A percentile compares a stretch with the other conserved stretches of the same genome.
Conservation (phyloP, 495 filamentous ascomycete genomes). For the Penicillium daleae region DNA sequence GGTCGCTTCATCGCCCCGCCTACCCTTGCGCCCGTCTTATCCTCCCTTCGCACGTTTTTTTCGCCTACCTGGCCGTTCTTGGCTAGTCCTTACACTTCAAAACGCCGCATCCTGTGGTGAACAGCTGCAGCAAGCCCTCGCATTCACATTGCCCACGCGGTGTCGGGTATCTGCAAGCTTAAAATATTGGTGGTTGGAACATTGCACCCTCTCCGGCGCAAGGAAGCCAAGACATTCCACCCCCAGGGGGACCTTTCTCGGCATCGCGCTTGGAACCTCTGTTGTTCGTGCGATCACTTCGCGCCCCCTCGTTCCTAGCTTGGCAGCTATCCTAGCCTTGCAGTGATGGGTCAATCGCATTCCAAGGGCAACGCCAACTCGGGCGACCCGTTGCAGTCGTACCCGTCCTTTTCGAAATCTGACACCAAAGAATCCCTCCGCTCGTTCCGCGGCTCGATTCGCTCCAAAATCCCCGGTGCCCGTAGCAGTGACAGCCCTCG, state of each 20-base stretch:
- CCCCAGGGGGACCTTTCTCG: constrained; percentile 31
- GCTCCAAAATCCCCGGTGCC: constrained; percentile 74
- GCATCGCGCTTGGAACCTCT: constrained; percentile 31
- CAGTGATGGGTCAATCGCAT: constrained; percentile 86
- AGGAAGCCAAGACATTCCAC: constrained; percentile 47
- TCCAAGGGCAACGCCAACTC: constrained; percentile 73
- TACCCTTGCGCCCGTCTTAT: background rate
- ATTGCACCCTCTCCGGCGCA: constrained; percentile 18
- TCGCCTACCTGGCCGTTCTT: background rate
- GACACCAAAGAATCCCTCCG: constrained; percentile 94
- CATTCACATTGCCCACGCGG: constrained; percentile 5
- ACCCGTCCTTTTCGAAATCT: constrained; percentile 88
- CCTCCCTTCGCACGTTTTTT: background rate
- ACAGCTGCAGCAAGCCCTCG: background rate
- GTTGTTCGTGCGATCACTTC: constrained; percentile 31
- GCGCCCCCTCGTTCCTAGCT: constrained; percentile 29
- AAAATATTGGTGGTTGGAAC: constrained; percentile 27
- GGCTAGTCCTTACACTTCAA: background rate
- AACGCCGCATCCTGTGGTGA: constrained; percentile 1
- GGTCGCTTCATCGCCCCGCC: constrained; percentile 1
- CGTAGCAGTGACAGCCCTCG: constrained; percentile 74
- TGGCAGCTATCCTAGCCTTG: constrained; percentile 43
- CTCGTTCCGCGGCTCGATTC: constrained; percentile 74
- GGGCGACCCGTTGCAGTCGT: constrained; percentile 68
- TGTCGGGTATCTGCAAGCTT: constrained; percentile 21